These are phyloP conservation scores for Kentomonas sorsogonicus DNA, from an alignment of 208 protist species.

Conservation along the genomic window DNA sequence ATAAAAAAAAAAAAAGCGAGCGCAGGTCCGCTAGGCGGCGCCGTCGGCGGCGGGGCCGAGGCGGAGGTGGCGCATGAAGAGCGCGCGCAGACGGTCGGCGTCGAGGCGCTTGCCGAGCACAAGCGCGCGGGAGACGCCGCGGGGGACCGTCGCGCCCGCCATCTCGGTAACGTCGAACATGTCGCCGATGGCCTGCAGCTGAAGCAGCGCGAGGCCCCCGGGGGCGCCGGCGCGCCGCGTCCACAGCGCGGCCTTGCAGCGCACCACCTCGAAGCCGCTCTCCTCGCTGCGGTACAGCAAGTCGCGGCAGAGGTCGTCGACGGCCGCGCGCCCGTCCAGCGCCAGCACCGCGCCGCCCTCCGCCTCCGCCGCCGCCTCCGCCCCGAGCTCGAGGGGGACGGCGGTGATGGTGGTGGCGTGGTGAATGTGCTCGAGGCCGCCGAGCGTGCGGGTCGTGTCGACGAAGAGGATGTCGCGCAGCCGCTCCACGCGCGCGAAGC, in stretches of 20 bases:
- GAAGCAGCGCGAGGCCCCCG: conserved; percentile 53
- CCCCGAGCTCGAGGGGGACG: conserved; percentile 73
- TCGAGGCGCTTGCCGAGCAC: conserved; percentile 68
- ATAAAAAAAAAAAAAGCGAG: conserved; percentile 9
- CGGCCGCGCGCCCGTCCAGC: conserved; percentile 32
- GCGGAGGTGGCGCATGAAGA: conserved; percentile 68
- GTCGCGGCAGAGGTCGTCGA: conserved; percentile 69
- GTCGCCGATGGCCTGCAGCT: conserved; percentile 83
- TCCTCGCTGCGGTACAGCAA: conserved; percentile 72
- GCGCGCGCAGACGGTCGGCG: conserved; percentile 40
- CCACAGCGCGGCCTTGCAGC: conserved; percentile 89
- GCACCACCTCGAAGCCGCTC: conserved; percentile 73
- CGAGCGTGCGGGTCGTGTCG: conserved; percentile 54
- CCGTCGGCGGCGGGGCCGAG: too few species aligned
- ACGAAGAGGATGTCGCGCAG: conserved; percentile 72
- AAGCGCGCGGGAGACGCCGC: conserved; percentile 62
- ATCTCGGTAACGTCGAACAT: conserved; percentile 79
- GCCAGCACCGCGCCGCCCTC: conserved; percentile 32
- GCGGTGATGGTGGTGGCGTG: conserved; percentile 54
- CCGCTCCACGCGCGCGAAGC: conserved; percentile 50
- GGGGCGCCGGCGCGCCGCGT: conserved; percentile 24
- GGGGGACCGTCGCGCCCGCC: conserved; percentile 63
- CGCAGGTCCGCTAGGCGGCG: too few species aligned
- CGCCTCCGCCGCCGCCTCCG: too few species aligned
- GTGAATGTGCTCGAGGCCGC: conserved; percentile 59